These are phyloP conservation scores for Trichoderma sp. DNA, from an alignment of 2,329 filamentous ascomycete genomes.

Conservation along the genomic window DNA sequence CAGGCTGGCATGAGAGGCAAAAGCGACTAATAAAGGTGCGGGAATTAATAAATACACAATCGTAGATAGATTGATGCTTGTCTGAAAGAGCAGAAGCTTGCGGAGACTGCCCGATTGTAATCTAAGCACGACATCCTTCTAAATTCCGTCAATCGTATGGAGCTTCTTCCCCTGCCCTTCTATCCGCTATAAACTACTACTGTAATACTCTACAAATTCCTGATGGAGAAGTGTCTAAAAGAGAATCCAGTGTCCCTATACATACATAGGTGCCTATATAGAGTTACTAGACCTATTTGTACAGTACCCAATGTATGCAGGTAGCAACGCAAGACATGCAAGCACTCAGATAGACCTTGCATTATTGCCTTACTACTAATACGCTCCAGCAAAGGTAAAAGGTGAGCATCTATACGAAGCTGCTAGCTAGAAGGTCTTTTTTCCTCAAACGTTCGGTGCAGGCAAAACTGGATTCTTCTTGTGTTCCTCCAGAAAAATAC, in stretches of 20 bases:
- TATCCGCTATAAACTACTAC: background rate
- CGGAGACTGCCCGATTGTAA: background rate
- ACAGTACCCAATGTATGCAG: background rate
- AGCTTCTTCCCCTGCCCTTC: background rate
- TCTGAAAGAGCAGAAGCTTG: background rate
- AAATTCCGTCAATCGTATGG: background rate
- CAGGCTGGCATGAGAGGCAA: background rate
- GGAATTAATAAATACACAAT: background rate
- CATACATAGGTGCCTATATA: background rate
- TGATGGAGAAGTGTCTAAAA: background rate
- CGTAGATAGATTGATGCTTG: constrained; percentile 9
- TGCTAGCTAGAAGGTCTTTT: background rate
- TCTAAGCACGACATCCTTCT: background rate
- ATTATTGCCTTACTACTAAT: background rate
- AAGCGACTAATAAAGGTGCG: background rate
- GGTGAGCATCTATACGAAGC: background rate
- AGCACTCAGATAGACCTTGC: background rate
- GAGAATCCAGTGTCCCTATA: too few species aligned
- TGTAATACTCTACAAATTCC: background rate
- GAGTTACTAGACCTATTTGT: background rate
- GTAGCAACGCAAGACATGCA: background rate
- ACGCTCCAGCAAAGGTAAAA: background rate
- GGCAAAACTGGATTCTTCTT: background rate
- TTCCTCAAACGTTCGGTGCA: background rate
- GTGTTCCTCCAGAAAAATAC: background rate